Evolutionary conservation across 1,139 yeast species (phyloP).

Genomic region (Scheffersomyces quercinus): DNA sequence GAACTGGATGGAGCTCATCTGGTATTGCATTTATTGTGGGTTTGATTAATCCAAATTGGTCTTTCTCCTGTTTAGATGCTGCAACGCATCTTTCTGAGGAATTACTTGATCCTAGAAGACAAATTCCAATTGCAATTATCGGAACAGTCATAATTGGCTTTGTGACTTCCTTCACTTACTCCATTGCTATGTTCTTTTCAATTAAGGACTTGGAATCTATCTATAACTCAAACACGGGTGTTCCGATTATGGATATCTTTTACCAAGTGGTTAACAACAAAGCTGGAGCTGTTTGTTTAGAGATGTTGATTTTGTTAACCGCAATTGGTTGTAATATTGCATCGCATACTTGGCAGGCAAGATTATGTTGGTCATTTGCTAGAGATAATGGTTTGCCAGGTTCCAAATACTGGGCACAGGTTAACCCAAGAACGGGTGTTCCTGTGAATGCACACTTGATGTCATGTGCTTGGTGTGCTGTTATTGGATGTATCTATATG

Average conservation of each 20-base stretch:
- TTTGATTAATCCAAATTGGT: slow-evolving; percentile 46
- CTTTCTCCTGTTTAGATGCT: slow-evolving; percentile 44
- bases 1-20: slow-evolving; percentile 42
- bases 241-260: slow-evolving; percentile 44
- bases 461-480: slow-evolving; percentile 36
- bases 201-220: slow-evolving; percentile 34
- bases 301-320: slow-evolving; percentile 35
- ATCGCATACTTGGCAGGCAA: slow-evolving; percentile 46
- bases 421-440: slow-evolving; percentile 31
- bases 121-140: slow-evolving; percentile 43
- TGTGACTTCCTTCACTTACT: slow-evolving; percentile 39
- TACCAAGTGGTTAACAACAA: slow-evolving; percentile 37
- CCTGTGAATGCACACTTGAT: slow-evolving; percentile 40
- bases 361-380: slow-evolving; percentile 30
- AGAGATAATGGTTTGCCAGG: slow-evolving; percentile 46
- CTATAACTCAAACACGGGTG: slow-evolving; percentile 31
- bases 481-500: slow-evolving; percentile 42
- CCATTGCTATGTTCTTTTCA: slow-evolving; percentile 45
- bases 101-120: slow-evolving; percentile 36
- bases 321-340: slow-evolving; percentile 45
- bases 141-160: slow-evolving; percentile 46
- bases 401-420: slow-evolving; percentile 33
- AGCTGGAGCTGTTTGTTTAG: slow-evolving; percentile 41
- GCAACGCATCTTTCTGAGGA: slow-evolving; percentile 48
- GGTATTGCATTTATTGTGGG: slow-evolving; percentile 48